These are phyloP conservation scores for Capsicum rhomboideum DNA, from an alignment of 257 asterid species.

Conservation along the genomic window DNA sequence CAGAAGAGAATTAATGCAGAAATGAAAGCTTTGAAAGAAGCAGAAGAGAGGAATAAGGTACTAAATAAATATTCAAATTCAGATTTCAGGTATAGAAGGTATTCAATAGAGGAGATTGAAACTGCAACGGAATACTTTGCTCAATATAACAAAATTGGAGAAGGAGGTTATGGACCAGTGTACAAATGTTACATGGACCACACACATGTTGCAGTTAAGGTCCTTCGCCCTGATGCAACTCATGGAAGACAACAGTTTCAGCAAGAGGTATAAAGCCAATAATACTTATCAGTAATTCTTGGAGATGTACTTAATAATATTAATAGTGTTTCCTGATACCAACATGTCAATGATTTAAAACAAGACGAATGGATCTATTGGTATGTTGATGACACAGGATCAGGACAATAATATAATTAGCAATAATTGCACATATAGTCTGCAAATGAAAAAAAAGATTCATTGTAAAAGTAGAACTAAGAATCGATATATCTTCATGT, in stretches of 20 bases:
- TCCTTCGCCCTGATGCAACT: slow-evolving; percentile 92
- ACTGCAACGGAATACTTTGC: slow-evolving; percentile 70
- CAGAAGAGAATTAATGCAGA: slow-evolving; percentile 71
- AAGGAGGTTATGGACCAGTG: slow-evolving; percentile 96
- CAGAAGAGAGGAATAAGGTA: slow-evolving; percentile 37
- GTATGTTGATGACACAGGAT: not conserved
- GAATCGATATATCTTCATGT: not conserved
- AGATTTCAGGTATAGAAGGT: slow-evolving; percentile 57
- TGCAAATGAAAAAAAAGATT: not conserved
- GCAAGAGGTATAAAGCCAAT: slow-evolving; percentile 57
- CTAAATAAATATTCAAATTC: slow-evolving; percentile 17
- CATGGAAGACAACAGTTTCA: slow-evolving; percentile 94
- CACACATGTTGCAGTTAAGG: slow-evolving; percentile 91
- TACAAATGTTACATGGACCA: slow-evolving; percentile 81
- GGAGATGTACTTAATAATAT: not conserved
- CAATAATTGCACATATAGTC: not conserved
- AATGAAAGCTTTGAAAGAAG: slow-evolving; percentile 58
- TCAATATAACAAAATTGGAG: slow-evolving; percentile 72
- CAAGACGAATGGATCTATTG: not conserved
- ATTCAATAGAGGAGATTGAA: slow-evolving; percentile 87
- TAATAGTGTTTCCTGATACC: not conserved
- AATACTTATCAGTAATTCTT: not conserved
- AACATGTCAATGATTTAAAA: not conserved
- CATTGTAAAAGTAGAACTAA: not conserved
- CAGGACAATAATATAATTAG: not conserved